Evolutionary conservation across 2,329 filamentous ascomycete species (phyloP).

Genomic region (Epichloe uncinata): DNA sequence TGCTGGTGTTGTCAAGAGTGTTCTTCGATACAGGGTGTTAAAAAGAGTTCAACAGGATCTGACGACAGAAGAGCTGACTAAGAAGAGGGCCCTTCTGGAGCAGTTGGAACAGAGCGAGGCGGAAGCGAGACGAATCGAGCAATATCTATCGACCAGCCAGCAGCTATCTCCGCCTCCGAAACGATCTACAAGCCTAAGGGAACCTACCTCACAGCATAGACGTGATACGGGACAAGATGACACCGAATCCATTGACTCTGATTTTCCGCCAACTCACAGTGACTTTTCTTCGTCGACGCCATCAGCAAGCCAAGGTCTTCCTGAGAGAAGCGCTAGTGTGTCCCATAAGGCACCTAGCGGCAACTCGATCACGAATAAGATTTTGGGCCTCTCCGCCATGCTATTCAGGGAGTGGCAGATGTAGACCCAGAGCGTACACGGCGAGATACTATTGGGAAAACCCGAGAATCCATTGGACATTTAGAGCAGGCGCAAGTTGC

Average conservation of each 20-base stretch:
- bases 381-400: conserved; percentile 89
- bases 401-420: conserved; percentile 90
- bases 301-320: conserved; percentile 61
- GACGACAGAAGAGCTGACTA: conserved; percentile 83
- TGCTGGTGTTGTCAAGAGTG: conserved; percentile 79
- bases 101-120: conserved; percentile 87
- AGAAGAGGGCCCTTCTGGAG: conserved; percentile 71
- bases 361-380: conserved; percentile 85
- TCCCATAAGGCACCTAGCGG: conserved; percentile 64
- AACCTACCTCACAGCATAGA: conserved; percentile 33
- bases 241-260: conserved; percentile 84
- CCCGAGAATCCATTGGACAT: conserved; percentile 71
- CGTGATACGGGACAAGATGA: conserved; percentile 55
- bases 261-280: conserved; percentile 82
- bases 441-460: conserved; percentile 90
- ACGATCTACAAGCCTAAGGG: conserved; percentile 50
- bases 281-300: conserved; percentile 50
- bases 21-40: conserved; percentile 77
- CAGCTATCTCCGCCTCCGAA: conserved; percentile 46
- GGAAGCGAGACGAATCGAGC: conserved; percentile 85
- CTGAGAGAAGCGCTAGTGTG: conserved; percentile 35
- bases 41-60: conserved; percentile 97
- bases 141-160: conserved; percentile 70
- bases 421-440: conserved; percentile 89
- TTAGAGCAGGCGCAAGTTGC: conserved; percentile 84